Percentiles rank a stretch among this genome's conserved stretches.
These are phyloP conservation scores for Pseudozyma thailandica DNA, from an alignment of 1,284 basidiomycete species.

Conservation along the genomic window DNA sequence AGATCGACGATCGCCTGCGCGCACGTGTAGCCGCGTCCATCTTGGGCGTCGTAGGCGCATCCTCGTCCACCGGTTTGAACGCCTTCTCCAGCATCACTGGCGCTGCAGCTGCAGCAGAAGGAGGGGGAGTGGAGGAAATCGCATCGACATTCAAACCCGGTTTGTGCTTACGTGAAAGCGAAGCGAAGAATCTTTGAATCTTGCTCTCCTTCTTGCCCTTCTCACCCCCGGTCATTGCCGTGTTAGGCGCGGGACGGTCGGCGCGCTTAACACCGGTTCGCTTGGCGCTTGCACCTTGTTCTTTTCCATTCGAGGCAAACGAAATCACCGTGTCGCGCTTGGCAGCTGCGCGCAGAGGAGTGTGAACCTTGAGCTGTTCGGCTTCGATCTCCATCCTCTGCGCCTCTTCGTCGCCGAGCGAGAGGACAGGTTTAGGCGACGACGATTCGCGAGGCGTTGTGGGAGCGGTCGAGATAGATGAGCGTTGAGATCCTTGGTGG, in stretches of 20 bases:
- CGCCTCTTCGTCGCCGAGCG: constrained; percentile 42
- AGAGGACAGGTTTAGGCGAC: constrained; percentile 20
- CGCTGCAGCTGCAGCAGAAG: background rate
- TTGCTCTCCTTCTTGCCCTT: constrained; percentile 13
- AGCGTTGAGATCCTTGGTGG: constrained; percentile 12
- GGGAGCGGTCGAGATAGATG: constrained; percentile 26
- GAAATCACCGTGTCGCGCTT: constrained; percentile 19
- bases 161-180: no score
- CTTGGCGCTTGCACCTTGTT: background rate
- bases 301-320: constrained; percentile 8
- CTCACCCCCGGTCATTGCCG: background rate
- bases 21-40: constrained; percentile 7
- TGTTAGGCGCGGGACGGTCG: background rate
- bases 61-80: background rate
- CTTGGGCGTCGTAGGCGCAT: background rate
- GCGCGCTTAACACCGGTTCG: background rate
- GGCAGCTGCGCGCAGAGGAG: background rate
- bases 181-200: constrained; percentile 40
- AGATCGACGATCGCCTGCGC: constrained; percentile 21
- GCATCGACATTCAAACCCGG: no score
- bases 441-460: constrained; percentile 24
- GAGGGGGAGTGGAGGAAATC: background rate
- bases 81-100: constrained; percentile 1
- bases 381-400: constrained; percentile 37
- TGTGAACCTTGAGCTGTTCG: constrained; percentile 21